These are phyloP conservation scores for Truncatella angustata DNA, from an alignment of 2,329 filamentous ascomycete species.

Conservation along the genomic window DNA sequence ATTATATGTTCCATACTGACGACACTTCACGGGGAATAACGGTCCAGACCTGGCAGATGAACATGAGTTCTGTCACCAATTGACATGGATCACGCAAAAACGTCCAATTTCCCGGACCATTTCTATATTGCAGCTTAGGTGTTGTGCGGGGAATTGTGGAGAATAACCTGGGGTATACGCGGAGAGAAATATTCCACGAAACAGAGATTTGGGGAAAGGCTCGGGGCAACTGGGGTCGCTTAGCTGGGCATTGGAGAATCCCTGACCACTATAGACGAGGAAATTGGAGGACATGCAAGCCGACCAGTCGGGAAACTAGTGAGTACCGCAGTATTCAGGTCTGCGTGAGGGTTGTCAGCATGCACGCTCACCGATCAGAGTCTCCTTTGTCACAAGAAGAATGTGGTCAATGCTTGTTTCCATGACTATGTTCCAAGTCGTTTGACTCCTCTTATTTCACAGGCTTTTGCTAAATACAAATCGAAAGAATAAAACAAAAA, in stretches of 20 bases:
- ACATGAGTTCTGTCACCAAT: neutral
- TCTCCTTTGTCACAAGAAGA: too few species aligned
- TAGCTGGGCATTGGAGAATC: conserved; percentile 6
- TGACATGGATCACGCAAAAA: neutral
- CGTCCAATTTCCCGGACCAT: neutral
- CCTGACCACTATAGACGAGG: too few species aligned
- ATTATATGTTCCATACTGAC: neutral
- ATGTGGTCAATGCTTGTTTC: neutral
- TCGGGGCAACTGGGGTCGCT: too few species aligned
- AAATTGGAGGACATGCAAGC: too few species aligned
- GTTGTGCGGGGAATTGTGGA: conserved; percentile 8
- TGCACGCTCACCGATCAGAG: too few species aligned
- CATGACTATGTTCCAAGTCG: too few species aligned
- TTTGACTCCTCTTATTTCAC: neutral
- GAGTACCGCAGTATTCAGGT: too few species aligned
- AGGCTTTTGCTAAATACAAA: neutral
- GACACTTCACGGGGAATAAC: neutral
- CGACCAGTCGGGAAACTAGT: too few species aligned
- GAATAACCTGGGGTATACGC: conserved; percentile 1
- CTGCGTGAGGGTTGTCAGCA: too few species aligned
- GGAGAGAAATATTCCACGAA: conserved; percentile 12
- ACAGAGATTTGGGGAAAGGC: neutral
- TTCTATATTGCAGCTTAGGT: neutral
- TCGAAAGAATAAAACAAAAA: too few species aligned
- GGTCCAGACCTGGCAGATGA: neutral